A percentile compares a stretch with the other conserved stretches of the same genome.
These are phyloP conservation scores for Ogataea saltuana DNA, from an alignment of 805 yeast genomes.

Conservation along the genomic window DNA sequence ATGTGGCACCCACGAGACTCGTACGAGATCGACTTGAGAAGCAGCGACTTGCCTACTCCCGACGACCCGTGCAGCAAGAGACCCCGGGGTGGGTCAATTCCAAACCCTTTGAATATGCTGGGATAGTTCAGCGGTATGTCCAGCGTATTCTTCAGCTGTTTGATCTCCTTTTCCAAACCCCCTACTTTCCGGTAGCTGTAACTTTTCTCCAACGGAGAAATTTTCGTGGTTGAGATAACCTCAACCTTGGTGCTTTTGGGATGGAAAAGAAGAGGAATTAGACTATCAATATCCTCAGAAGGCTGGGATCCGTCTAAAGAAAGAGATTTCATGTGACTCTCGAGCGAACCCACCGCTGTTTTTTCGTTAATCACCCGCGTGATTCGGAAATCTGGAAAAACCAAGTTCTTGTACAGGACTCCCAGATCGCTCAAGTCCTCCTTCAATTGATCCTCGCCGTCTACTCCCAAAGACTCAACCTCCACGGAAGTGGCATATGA, in stretches of 20 bases:
- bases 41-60: slow-evolving; percentile 94
- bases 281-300: no score
- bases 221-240: slow-evolving; percentile 33
- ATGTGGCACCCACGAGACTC: slow-evolving; percentile 77
- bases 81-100: slow-evolving; percentile 92
- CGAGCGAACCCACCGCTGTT: slow-evolving; percentile 2
- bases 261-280: slow-evolving; percentile 30
- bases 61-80: slow-evolving; percentile 95
- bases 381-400: slow-evolving; percentile 17
- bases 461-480: slow-evolving; percentile 8
- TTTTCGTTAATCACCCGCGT: slow-evolving; percentile 7
- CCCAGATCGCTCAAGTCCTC: slow-evolving; percentile 56
- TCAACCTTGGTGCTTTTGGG: slow-evolving; percentile 36
- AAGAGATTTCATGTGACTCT: slow-evolving; percentile 1
- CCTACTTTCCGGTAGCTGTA: slow-evolving; percentile 54
- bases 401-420: slow-evolving; percentile 55
- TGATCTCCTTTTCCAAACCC: slow-evolving; percentile 69
- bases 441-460: slow-evolving; percentile 38
- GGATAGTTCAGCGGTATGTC: slow-evolving; percentile 83
- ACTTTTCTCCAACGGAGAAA: slow-evolving; percentile 45
- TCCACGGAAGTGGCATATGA: slow-evolving; percentile 30
- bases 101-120: slow-evolving; percentile 72
- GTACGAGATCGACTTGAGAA: slow-evolving; percentile 77
- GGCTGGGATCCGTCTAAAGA: background rate
- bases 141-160: slow-evolving; percentile 60